A percentile compares a stretch with the other conserved stretches of the same genome.
These are phyloP conservation scores for Annona cherimola DNA, from an alignment of 164 flowering plant genomes.

Conservation along the genomic window DNA sequence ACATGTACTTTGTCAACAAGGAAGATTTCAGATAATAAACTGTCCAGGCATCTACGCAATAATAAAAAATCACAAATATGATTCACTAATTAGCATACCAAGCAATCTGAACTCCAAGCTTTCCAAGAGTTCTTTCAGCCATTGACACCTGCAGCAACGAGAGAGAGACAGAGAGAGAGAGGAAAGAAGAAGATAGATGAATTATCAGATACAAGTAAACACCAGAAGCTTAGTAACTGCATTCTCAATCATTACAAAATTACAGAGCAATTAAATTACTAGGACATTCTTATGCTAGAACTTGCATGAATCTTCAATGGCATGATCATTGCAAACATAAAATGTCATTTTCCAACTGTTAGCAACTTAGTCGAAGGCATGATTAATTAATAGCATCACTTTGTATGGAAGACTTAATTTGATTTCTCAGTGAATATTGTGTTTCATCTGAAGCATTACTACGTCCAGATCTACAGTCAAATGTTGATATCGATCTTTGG, in stretches of 20 bases:
- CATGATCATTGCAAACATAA: background rate
- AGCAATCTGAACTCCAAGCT: constrained; percentile 31
- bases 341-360: background rate
- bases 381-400: background rate
- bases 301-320: background rate
- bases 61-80: too few relatives aligned
- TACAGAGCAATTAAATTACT: background rate
- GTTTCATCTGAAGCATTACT: background rate
- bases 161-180: background rate
- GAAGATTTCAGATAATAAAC: background rate
- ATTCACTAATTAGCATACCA: constrained; percentile 18
- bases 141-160: constrained; percentile 28
- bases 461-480: too few relatives aligned
- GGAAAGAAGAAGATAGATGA: background rate
- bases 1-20: background rate
- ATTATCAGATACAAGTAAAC: background rate
- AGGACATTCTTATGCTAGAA: background rate
- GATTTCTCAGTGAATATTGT: background rate
- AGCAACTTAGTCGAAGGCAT: background rate
- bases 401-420: background rate
- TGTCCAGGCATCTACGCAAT: background rate
- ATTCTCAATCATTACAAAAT: background rate
- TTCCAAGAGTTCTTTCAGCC: constrained; percentile 37
- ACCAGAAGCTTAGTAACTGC: background rate
- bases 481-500: background rate